Percentiles rank a stretch among this genome's conserved stretches.
Evolutionary conservation across 345 rosid species (phyloP).

Genomic region (Eucalyptus cladocalyx): DNA sequence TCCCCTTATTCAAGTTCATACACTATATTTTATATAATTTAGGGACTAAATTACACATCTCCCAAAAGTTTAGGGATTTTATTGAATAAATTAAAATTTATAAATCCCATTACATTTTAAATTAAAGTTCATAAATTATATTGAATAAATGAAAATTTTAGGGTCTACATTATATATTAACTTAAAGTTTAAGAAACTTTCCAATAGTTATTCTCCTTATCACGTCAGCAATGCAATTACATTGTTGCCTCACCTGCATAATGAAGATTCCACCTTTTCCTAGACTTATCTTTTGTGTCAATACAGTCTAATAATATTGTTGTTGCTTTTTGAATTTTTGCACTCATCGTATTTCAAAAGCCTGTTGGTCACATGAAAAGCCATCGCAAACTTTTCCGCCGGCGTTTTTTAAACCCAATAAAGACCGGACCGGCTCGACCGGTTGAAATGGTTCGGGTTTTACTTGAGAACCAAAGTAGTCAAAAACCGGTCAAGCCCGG

Average conservation of each 20-base stretch:
- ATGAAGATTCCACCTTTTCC: background rate
- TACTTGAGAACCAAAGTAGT: background rate
- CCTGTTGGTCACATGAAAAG: background rate
- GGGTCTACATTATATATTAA: accelerated
- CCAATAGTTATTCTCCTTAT: background rate
- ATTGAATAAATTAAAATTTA: no score
- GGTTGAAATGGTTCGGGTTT: background rate
- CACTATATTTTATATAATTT: no score
- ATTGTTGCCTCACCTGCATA: background rate
- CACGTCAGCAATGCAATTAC: background rate
- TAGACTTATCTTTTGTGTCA: background rate
- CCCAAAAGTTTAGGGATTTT: no score
- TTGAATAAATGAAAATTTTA: no score
- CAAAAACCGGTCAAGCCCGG: background rate
- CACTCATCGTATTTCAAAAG: background rate
- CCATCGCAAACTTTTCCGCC: background rate
- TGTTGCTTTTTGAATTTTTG: background rate
- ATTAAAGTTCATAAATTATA: accelerated
- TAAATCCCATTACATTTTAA: no score
- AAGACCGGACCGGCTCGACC: background rate
- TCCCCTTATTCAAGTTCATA: no score
- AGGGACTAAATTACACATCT: no score
- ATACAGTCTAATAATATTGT: accelerated
- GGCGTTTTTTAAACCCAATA: background rate
- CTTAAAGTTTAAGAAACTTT: no score